Conservation (phyloP, 495 filamentous ascomycete genomes). For the Xylaria longipes region DNA sequence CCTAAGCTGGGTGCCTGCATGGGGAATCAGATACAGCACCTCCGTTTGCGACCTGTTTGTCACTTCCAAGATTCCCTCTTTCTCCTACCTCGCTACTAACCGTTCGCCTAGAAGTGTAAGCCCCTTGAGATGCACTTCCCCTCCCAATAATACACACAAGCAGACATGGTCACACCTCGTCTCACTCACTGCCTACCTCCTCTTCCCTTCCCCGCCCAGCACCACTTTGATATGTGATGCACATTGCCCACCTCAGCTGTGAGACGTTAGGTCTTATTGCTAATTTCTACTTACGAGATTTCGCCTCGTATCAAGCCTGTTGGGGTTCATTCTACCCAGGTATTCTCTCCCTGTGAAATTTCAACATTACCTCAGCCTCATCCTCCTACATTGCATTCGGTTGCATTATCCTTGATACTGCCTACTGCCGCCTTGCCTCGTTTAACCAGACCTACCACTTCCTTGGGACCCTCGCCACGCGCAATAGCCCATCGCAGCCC, state of each 20-base stretch:
- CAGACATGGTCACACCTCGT: neutral
- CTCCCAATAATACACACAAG: neutral
- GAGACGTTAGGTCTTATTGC: neutral
- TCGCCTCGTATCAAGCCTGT: neutral
- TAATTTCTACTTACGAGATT: neutral
- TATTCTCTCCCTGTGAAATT: neutral
- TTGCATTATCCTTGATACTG: neutral
- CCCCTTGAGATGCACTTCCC: neutral
- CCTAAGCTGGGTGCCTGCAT: neutral
- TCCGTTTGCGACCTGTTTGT: neutral
- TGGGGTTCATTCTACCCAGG: neutral
- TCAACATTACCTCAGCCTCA: conserved; percentile 11
- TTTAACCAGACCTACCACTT: neutral
- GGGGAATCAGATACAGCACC: neutral
- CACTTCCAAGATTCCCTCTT: neutral
- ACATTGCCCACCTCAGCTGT: neutral
- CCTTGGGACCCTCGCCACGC: neutral
- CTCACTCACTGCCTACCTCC: neutral
- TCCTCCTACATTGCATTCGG: neutral
- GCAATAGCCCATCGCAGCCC: neutral
- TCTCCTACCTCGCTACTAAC: neutral
- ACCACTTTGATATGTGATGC: neutral
- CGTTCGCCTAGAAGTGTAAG: neutral
- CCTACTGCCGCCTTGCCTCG: neutral
- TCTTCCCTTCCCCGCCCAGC: neutral